phyloP scores from a whole-genome alignment of 2,329 filamentous ascomycete genomes.

The Colletotrichum lindemuthianum region DNA sequence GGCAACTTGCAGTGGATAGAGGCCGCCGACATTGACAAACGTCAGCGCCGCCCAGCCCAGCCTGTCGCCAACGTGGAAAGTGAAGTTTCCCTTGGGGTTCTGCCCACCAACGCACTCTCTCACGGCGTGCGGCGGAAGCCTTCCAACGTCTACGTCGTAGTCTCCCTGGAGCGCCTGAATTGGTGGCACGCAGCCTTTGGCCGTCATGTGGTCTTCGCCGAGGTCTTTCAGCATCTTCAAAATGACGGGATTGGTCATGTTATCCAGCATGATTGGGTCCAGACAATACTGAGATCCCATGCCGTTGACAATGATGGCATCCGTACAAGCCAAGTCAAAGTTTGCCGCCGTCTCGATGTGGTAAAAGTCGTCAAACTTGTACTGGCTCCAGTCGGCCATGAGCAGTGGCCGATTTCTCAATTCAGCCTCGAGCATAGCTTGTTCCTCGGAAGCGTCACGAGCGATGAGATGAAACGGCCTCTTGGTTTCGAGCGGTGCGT shows the following conservation, averaged over 20 bases:
- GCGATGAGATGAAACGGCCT: slow-evolving; percentile 7
- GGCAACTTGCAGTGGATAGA: slow-evolving; percentile 40
- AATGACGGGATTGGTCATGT: slow-evolving; percentile 9
- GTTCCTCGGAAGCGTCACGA: background rate
- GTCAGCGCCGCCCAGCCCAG: background rate
- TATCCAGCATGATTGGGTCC: background rate
- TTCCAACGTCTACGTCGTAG: background rate
- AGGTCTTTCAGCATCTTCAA: slow-evolving; percentile 18
- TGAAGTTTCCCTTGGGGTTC: slow-evolving; percentile 9
- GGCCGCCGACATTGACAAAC: slow-evolving; percentile 8
- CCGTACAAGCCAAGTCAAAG: slow-evolving; percentile 13
- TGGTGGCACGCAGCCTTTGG: slow-evolving; percentile 5
- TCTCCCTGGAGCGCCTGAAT: slow-evolving; percentile 20
- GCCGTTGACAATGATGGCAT: background rate
- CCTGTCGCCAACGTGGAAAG: background rate
- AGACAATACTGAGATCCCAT: slow-evolving; percentile 12
- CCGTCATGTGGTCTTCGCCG: slow-evolving; percentile 16
- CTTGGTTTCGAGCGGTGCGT: background rate
- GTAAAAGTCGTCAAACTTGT: slow-evolving; percentile 33
- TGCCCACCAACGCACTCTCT: background rate
- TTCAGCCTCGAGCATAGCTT: slow-evolving; percentile 3
- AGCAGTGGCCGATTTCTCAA: slow-evolving; percentile 4
- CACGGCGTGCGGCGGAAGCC: background rate
- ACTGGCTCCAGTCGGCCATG: slow-evolving; percentile 35
- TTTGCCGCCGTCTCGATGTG: background rate